Percentiles rank a stretch among this genome's conserved stretches.
These are phyloP conservation scores for Nitzschia sp. DNA, from an alignment of 108 stramenopile genomes.

Conservation along the genomic window DNA sequence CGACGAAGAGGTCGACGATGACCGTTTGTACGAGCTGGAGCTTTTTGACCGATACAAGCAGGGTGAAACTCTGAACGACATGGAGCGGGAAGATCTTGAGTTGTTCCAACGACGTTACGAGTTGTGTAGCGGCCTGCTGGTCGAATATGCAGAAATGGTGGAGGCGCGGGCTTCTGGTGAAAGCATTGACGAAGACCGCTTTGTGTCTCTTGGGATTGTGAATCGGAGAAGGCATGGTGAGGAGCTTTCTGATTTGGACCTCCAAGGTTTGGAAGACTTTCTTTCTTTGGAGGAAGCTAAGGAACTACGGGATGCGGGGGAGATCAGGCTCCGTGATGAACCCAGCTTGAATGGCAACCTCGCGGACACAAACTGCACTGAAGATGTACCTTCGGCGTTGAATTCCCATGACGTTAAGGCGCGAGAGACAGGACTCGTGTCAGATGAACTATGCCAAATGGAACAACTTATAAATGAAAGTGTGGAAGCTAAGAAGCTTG, in stretches of 20 bases:
- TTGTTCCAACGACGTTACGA: background rate
- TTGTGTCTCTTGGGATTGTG: background rate
- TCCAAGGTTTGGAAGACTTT: background rate
- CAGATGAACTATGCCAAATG: too few relatives aligned
- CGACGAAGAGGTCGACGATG: conserved; percentile 24
- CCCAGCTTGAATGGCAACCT: too few relatives aligned
- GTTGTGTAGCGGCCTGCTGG: background rate
- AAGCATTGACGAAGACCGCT: conserved; percentile 13
- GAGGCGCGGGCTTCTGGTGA: conserved; percentile 3
- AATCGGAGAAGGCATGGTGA: background rate
- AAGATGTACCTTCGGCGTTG: too few relatives aligned
- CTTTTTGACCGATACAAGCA: conserved; percentile 22
- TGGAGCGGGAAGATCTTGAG: conserved; percentile 23
- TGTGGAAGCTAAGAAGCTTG: too few relatives aligned
- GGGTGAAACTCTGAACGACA: conserved; percentile 22
- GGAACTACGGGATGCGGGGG: background rate
- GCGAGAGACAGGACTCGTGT: too few relatives aligned
- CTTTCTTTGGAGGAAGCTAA: background rate
- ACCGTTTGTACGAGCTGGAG: conserved; percentile 28
- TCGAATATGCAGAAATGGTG: background rate
- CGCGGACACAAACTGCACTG: too few relatives aligned
- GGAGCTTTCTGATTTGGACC: background rate
- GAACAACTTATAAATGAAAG: too few relatives aligned
- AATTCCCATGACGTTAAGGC: too few relatives aligned
- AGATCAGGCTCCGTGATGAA: too few relatives aligned